A percentile compares a stretch with the other conserved stretches of the same genome.
Evolutionary conservation across 2,329 filamentous ascomycete species (phyloP).

Genomic region (Fusarium pseudoanthophilum): DNA sequence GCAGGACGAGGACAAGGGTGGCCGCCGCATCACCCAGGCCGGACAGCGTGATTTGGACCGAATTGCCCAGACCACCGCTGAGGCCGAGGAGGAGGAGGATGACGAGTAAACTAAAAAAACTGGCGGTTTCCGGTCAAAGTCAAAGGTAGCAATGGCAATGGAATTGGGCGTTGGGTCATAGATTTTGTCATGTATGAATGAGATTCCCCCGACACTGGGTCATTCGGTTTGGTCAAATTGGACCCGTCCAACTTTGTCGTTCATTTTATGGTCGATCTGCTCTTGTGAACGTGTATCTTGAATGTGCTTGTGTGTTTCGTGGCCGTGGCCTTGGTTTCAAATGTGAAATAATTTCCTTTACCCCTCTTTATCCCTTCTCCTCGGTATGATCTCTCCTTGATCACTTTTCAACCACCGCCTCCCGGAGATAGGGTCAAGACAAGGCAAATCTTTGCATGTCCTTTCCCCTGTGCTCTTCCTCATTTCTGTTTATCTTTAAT

Average conservation of each 20-base stretch:
- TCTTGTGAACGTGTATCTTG: constrained; percentile 14
- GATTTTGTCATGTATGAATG: constrained; percentile 56
- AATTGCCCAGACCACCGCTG: constrained; percentile 83
- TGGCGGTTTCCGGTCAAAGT: constrained; percentile 35
- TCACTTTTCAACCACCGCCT: background rate
- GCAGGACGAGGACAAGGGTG: constrained; percentile 98
- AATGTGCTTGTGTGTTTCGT: background rate
- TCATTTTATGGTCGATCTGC: constrained; percentile 22
- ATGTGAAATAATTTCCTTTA: background rate
- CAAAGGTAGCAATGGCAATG: constrained; percentile 43
- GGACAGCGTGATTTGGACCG: constrained; percentile 99
- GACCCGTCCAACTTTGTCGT: constrained; percentile 47
- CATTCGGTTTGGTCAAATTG: constrained; percentile 52
- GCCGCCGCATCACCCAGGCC: constrained; percentile 96
- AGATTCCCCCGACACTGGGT: constrained; percentile 52
- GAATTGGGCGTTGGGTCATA: constrained; percentile 56
- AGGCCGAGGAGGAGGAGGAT: constrained; percentile 75
- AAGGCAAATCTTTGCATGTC: no score
- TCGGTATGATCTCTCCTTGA: background rate
- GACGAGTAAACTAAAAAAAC: constrained; percentile 70
- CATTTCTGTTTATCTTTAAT: no score
- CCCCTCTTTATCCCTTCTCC: background rate
- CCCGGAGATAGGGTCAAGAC: background rate
- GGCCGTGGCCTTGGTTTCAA: background rate
- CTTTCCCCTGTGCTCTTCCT: background rate